These are phyloP conservation scores for Trichophyton mentagrophytes DNA, from an alignment of 2,329 filamentous ascomycete genomes.

Conservation along the genomic window DNA sequence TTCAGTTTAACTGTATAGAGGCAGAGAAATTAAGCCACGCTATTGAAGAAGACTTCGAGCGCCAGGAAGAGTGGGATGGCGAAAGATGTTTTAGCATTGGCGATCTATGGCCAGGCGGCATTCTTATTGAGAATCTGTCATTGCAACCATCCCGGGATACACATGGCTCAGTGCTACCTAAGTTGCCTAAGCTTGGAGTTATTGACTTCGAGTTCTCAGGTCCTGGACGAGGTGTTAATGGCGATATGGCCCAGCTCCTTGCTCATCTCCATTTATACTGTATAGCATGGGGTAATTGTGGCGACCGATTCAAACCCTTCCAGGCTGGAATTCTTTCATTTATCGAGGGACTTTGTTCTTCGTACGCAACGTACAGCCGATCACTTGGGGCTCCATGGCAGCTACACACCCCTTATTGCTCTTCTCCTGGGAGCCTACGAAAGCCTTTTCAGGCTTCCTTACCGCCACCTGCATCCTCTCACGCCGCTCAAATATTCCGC, in stretches of 20 bases:
- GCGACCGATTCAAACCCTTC: neutral
- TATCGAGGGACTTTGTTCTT: slow-evolving; percentile 5
- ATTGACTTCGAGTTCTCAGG: slow-evolving; percentile 12
- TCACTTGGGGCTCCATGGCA: neutral
- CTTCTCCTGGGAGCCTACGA: neutral
- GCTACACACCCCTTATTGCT: neutral
- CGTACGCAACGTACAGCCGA: neutral
- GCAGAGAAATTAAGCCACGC: neutral
- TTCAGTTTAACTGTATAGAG: slow-evolving; percentile 1
- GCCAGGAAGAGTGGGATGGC: slow-evolving; percentile 1
- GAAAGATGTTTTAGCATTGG: slow-evolving; percentile 7
- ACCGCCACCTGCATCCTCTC: slow-evolving; percentile 1
- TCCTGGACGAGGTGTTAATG: slow-evolving; percentile 6
- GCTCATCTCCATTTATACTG: slow-evolving; percentile 11
- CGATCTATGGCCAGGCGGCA: slow-evolving; percentile 9
- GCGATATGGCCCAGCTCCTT: slow-evolving; percentile 9
- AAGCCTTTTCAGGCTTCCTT: neutral
- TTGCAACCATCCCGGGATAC: neutral
- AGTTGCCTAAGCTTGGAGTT: slow-evolving; percentile 6
- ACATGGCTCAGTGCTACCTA: no score
- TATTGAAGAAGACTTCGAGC: slow-evolving; percentile 9
- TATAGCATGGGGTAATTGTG: slow-evolving; percentile 2
- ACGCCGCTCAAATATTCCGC: slow-evolving; percentile 4
- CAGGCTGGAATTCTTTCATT: neutral
- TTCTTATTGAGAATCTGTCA: slow-evolving; percentile 3